Evolutionary conservation across 768 basidiomycete species (phyloP).

Genomic region (Mycena olivaceomarginata): DNA sequence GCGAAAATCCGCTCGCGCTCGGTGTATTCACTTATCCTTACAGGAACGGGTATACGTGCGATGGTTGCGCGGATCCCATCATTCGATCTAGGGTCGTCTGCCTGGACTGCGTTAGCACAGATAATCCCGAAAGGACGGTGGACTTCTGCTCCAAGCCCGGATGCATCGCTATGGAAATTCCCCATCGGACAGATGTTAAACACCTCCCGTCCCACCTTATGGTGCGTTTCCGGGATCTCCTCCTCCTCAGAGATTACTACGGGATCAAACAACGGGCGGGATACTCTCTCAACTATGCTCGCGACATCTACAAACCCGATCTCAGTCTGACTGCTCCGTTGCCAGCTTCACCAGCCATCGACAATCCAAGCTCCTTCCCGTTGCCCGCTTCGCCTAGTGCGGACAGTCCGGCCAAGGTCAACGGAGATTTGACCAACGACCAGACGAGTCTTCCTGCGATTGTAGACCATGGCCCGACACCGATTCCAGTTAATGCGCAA

Average conservation of each 20-base stretch:
- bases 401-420: neutral
- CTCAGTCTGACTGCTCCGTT: neutral
- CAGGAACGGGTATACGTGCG: slow-evolving; percentile 11
- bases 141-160: slow-evolving; percentile 34
- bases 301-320: slow-evolving; percentile 6
- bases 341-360: neutral
- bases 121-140: slow-evolving; percentile 7
- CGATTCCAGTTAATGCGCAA: neutral
- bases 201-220: slow-evolving; percentile 27
- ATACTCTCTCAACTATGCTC: slow-evolving; percentile 4
- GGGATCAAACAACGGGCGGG: neutral
- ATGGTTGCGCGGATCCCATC: neutral
- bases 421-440: too few relatives aligned
- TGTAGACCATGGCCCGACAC: neutral
- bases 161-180: slow-evolving; percentile 19
- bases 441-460: neutral
- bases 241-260: slow-evolving; percentile 29
- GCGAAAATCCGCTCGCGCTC: neutral
- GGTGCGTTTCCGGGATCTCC: slow-evolving; percentile 22
- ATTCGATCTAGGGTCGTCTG: slow-evolving; percentile 24
- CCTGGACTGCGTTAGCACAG: slow-evolving; percentile 30
- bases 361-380: neutral
- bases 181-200: neutral
- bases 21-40: neutral
- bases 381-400: neutral